Evolutionary conservation across 1,284 basidiomycete species (phyloP).

Genomic region (Exsudoporus floridanus): DNA sequence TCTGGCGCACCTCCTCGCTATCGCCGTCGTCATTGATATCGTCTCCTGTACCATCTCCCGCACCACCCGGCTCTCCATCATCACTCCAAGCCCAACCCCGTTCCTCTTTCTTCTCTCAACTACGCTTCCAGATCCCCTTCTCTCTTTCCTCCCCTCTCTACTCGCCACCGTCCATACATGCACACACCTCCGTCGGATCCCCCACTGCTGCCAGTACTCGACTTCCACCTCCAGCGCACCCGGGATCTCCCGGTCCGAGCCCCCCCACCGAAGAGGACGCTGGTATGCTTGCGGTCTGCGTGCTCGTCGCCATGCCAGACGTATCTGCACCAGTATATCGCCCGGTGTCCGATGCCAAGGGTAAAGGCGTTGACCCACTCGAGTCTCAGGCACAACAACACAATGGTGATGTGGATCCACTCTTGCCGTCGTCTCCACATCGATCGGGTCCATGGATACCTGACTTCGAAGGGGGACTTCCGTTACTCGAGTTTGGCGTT

Average conservation of each 20-base stretch:
- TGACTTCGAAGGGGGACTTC: neutral
- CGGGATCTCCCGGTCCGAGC: neutral
- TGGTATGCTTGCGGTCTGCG: constrained; percentile 41
- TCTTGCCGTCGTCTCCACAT: neutral
- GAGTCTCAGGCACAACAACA: constrained; percentile 9
- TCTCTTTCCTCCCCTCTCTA: neutral
- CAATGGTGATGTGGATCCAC: neutral
- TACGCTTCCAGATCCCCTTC: constrained; percentile 7
- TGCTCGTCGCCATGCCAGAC: constrained; percentile 65
- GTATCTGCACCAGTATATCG: constrained; percentile 2
- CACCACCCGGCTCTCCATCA: neutral
- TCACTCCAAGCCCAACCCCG: neutral
- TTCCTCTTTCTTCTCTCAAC: constrained; percentile 9
- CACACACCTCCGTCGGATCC: neutral
- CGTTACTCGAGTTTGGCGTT: constrained; percentile 26
- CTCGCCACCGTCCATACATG: neutral
- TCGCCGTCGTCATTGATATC: neutral
- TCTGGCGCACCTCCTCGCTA: constrained; percentile 2
- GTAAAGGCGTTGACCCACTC: constrained; percentile 15
- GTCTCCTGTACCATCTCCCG: neutral
- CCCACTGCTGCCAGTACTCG: neutral
- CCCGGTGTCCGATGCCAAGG: constrained; percentile 12
- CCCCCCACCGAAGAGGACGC: neutral
- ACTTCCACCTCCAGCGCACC: neutral
- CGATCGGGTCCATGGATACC: neutral